Evolutionary conservation across 768 basidiomycete species (phyloP).

Genomic region (Agrocybe chaxingu): DNA sequence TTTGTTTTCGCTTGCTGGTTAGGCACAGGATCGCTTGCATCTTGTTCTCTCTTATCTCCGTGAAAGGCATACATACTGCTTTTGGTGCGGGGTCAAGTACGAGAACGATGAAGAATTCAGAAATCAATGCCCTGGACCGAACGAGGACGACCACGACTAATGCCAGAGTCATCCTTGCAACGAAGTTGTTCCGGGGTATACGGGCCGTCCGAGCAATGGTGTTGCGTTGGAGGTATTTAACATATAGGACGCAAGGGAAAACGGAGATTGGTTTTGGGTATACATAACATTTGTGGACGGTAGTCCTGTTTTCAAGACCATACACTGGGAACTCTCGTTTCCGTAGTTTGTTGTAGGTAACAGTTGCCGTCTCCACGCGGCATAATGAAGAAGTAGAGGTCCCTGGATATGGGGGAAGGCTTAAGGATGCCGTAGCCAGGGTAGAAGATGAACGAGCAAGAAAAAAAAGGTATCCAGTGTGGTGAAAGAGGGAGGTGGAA

Average conservation of each 20-base stretch:
- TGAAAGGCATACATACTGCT: conserved; percentile 71
- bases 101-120: conserved; percentile 56
- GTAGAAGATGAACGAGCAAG: background rate
- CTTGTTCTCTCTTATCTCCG: conserved; percentile 74
- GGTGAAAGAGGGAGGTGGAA: conserved; percentile 14
- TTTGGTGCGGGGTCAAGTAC: conserved; percentile 86
- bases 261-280: too few species aligned
- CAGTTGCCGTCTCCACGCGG: conserved; percentile 16
- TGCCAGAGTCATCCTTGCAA: background rate
- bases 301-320: background rate
- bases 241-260: too few species aligned
- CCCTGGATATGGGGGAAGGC: conserved; percentile 1
- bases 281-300: too few species aligned
- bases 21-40: conserved; percentile 71
- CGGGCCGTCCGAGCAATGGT: background rate
- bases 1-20: conserved; percentile 1
- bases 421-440: background rate
- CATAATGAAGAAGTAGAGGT: conserved; percentile 2
- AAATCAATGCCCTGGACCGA: conserved; percentile 66
- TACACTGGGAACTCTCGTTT: conserved; percentile 2
- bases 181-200: background rate
- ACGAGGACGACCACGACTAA: conserved; percentile 81
- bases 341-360: conserved; percentile 2
- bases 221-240: background rate
- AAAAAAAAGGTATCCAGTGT: conserved; percentile 10